Evolutionary conservation across 73 alveolate species (phyloP).

Genomic region (Paramecium primaurelia): DNA sequence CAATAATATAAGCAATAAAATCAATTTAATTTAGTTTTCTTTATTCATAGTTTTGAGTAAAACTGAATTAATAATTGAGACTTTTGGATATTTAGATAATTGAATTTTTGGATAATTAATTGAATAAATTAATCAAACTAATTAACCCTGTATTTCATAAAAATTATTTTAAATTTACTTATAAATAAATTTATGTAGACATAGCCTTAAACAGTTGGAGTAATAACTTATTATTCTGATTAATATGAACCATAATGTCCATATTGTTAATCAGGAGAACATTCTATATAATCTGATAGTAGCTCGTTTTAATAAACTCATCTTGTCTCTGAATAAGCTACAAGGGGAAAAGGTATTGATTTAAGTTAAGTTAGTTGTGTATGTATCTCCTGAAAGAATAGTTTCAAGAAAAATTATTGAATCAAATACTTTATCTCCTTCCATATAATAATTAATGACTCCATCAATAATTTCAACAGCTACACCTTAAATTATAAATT

Average conservation of each 20-base stretch:
- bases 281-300: not conserved
- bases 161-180: not conserved
- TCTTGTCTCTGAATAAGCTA: not conserved
- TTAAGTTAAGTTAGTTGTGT: not conserved
- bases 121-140: not conserved
- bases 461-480: not conserved
- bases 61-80: not conserved
- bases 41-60: not conserved
- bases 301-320: not conserved
- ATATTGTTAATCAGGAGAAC: constrained; percentile 2
- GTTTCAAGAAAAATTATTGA: not conserved
- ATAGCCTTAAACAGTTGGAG: not conserved
- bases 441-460: not conserved
- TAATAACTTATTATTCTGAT: not conserved
- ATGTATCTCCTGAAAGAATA: not conserved
- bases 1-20: not conserved
- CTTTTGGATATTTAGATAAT: too few species aligned
- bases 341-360: not conserved
- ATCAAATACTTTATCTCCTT: not conserved
- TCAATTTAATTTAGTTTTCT: not conserved
- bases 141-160: not conserved
- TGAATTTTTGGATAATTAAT: not conserved
- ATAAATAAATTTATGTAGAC: not conserved
- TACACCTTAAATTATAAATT: not conserved
- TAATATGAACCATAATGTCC: not conserved